phyloP scores from a whole-genome alignment of 768 basidiomycete genomes.

The Gyrodon lividus region DNA sequence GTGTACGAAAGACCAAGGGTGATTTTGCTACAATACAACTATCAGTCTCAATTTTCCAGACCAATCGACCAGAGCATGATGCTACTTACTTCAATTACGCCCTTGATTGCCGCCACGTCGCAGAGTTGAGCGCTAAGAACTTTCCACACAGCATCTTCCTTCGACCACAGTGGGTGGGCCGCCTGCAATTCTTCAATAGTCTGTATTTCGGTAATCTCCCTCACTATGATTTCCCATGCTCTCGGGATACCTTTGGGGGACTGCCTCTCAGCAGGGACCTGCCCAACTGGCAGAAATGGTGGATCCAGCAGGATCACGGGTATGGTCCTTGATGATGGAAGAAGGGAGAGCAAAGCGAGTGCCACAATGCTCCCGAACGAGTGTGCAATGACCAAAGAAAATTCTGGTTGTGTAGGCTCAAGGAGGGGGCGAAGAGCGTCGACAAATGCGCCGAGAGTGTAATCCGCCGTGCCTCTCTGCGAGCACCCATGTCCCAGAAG shows the following conservation, averaged over 20 bases:
- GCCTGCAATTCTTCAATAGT: not conserved
- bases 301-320: slow-evolving; percentile 22
- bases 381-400: slow-evolving; percentile 17
- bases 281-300: slow-evolving; percentile 2
- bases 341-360: slow-evolving; percentile 11
- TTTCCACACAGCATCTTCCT: not conserved
- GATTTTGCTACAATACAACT: slow-evolving; percentile 15
- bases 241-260: not conserved
- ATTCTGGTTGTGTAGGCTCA: not conserved
- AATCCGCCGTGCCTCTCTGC: slow-evolving; percentile 7
- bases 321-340: slow-evolving; percentile 8
- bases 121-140: not conserved
- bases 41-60: not conserved
- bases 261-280: not conserved
- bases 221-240: not conserved
- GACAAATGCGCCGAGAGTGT: slow-evolving; percentile 12
- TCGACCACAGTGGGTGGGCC: not conserved
- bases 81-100: slow-evolving; percentile 15
- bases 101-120: slow-evolving; percentile 8
- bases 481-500: slow-evolving; percentile 20
- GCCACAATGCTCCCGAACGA: slow-evolving; percentile 22
- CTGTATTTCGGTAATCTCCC: not conserved
- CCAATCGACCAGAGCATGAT: too few species aligned
- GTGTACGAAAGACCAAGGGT: slow-evolving; percentile 21
- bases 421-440: slow-evolving; percentile 15